Base-by-base conservation (phyloP, 2,329 filamentous ascomycete species). In the Coleophoma cylindrospora region DNA sequence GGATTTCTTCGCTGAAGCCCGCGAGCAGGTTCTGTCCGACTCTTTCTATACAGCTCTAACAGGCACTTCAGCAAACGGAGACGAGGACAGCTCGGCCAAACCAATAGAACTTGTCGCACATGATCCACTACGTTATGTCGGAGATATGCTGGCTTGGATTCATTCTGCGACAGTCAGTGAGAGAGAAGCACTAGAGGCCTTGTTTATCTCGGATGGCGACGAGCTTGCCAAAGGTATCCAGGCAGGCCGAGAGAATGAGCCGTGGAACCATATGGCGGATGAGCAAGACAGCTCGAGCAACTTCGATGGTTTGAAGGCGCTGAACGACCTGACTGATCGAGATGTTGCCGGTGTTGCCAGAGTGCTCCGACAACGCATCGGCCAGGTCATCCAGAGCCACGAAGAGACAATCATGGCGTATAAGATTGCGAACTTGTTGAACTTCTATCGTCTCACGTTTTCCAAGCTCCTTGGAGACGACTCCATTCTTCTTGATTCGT, bases 61-160 rank as follows among this genome's bases (percentile, higher is more conserved):
- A 0, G 92, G 92, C 36, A 78, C 74, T 2, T 73, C 77, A 12
- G 71, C 80, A 6, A 77, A 75, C 11, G 79, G 81, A 0, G 74
- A 75, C 22, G 75, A 78, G 41, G 80, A 87, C 54, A 71, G 73
- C 21, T 78, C 79, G 2, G 74, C 86, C 34, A 96, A 97, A 64
- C 92, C 94, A 0, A 99, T 99, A 56, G 92, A 99, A 64, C 81
- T 97, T 60, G 87, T 86, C 11, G 92, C 94, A 1, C 92, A 97
- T 65, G 94, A 99, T 63, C 86, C 90, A 1, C 71, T 97, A 22
- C 83, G 94, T 17, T 97, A 97, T 66, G 84, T 95, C 3, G 91
- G 94, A 48, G 94, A 99, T 64, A 99, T 99, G 91, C 78, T 99
- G 13, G 94, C 94, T 5, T 99, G 94, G 94, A 84, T 87, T 6